These are phyloP conservation scores for Candida ovalis DNA, from an alignment of 805 yeast species.

Conservation along the genomic window DNA sequence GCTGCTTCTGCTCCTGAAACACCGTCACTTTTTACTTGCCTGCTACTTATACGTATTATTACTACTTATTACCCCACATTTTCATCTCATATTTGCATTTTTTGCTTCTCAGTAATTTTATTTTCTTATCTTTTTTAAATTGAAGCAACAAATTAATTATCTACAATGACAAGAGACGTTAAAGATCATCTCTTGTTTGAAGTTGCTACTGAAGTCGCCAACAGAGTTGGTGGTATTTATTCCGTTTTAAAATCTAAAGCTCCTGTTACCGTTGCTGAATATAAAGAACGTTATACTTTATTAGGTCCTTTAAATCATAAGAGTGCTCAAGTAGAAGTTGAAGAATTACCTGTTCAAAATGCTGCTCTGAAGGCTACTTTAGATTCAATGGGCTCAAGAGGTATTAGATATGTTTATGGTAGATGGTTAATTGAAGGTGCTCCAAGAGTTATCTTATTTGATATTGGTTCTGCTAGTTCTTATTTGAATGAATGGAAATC, in stretches of 20 bases:
- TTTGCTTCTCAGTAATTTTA: no score
- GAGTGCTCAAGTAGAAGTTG: slow-evolving; percentile 78
- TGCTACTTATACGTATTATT: no score
- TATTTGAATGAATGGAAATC: slow-evolving; percentile 89
- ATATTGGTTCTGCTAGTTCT: slow-evolving; percentile 66
- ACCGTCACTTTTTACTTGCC: no score
- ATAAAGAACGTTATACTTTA: slow-evolving; percentile 77
- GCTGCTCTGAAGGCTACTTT: slow-evolving; percentile 55
- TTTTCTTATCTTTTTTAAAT: no score
- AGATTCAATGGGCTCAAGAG: slow-evolving; percentile 77
- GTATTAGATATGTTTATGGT: slow-evolving; percentile 81
- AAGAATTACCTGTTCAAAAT: slow-evolving; percentile 51
- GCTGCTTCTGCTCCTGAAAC: no score
- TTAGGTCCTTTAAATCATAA: slow-evolving; percentile 82
- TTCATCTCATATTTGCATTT: no score
- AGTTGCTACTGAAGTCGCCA: slow-evolving; percentile 96
- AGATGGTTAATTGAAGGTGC: slow-evolving; percentile 98
- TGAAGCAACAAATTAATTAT: not conserved
- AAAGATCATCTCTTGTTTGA: slow-evolving; percentile 86
- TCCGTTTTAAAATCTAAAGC: slow-evolving; percentile 96
- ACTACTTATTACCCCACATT: no score
- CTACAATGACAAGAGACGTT: slow-evolving; percentile 72
- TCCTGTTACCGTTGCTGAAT: slow-evolving; percentile 93
- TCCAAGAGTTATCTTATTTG: slow-evolving; percentile 87
- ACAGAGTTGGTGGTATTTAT: slow-evolving; percentile 96